A percentile compares a stretch with the other conserved stretches of the same genome.
phyloP scores from a whole-genome alignment of 2,329 filamentous ascomycete species.

The Exophiala sp. region DNA sequence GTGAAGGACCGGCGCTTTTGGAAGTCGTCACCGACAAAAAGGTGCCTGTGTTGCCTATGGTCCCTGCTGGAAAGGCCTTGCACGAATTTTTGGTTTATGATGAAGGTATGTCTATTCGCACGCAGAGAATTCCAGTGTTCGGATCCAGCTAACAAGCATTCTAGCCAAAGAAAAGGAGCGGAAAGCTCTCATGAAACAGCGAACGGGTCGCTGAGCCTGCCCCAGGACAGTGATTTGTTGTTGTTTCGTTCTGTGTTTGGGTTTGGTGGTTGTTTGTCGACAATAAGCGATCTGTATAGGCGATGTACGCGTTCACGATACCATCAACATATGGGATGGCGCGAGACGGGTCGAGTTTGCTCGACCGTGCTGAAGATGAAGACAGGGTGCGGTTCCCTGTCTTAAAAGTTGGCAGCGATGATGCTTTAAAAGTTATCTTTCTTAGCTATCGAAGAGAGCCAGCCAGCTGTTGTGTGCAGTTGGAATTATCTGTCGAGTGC shows the following conservation, averaged over 20 bases:
- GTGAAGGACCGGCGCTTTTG: constrained; percentile 73
- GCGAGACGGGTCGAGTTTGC: not conserved
- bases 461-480: not conserved
- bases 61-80: constrained; percentile 76
- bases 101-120: constrained; percentile 62
- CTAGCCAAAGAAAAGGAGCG: constrained; percentile 63
- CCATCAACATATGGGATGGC: not conserved
- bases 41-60: constrained; percentile 90
- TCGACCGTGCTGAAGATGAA: not conserved
- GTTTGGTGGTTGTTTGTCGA: no score
- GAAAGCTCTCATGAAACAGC: constrained; percentile 56
- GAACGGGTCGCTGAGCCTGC: constrained; percentile 13
- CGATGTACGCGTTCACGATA: constrained; percentile 13
- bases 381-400: no score
- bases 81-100: constrained; percentile 93
- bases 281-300: constrained; percentile 10
- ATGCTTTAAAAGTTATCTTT: constrained; percentile 1
- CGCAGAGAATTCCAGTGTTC: no score
- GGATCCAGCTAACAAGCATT: constrained; percentile 17
- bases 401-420: not conserved
- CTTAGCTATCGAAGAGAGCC: not conserved
- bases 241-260: no score
- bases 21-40: constrained; percentile 83
- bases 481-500: not conserved
- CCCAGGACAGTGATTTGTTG: not conserved